Evolutionary conservation across 2,329 filamentous ascomycete species (phyloP).

Genomic region (Chalaropsis ovoidea): DNA sequence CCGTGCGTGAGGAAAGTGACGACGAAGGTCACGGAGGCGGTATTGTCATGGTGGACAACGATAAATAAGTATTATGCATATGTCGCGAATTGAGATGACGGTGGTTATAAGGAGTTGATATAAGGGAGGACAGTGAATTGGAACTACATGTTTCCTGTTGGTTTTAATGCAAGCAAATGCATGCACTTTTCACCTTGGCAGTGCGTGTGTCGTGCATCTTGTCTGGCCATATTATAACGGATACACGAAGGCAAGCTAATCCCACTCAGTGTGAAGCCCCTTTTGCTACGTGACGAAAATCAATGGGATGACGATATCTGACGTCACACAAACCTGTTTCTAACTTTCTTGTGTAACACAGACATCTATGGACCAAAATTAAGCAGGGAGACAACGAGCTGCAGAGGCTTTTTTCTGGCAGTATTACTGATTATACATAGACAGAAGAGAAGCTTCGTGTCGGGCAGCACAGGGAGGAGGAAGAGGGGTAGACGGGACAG

Average conservation of each 20-base stretch:
- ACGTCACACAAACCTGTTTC: not conserved
- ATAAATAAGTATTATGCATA: not conserved
- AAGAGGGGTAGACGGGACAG: not conserved
- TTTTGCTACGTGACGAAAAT: not conserved
- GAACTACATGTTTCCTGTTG: too few species aligned
- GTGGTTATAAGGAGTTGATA: too few species aligned
- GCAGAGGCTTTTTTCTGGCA: not conserved
- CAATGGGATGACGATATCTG: not conserved
- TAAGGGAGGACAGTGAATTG: too few species aligned
- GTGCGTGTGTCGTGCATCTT: too few species aligned
- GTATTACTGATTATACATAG: not conserved
- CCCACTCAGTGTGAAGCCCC: too few species aligned
- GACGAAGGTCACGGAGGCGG: constrained; percentile 16
- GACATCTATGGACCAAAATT: not conserved
- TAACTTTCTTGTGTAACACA: not conserved
- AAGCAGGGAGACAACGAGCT: not conserved
- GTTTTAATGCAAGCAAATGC: too few species aligned
- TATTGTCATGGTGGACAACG: constrained; percentile 24
- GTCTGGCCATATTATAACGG: too few species aligned
- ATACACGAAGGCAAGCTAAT: too few species aligned
- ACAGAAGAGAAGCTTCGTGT: too few species aligned
- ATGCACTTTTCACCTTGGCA: too few species aligned
- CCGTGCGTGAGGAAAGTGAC: constrained; percentile 17
- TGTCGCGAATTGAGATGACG: not conserved
- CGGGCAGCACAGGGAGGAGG: too few species aligned